phyloP scores from a whole-genome alignment of 768 basidiomycete genomes.

The Tylopilus plumbeoviolaceoides region DNA sequence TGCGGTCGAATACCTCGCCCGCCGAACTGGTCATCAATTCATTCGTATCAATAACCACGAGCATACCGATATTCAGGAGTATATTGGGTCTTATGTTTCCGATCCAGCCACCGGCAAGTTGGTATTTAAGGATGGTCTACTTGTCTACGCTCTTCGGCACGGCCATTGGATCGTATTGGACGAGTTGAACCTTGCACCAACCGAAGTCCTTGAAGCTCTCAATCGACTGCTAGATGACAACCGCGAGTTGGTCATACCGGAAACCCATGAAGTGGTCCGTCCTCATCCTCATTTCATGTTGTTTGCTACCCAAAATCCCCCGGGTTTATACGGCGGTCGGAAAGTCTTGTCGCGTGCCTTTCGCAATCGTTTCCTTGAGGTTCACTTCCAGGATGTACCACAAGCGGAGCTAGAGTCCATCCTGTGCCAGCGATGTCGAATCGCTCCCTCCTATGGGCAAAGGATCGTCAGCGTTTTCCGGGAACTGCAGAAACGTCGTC shows the following conservation, averaged over 20 bases:
- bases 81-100: slow-evolving; percentile 93
- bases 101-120: slow-evolving; percentile 91
- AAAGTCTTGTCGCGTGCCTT: slow-evolving; percentile 95
- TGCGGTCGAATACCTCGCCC: slow-evolving; percentile 92
- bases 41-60: slow-evolving; percentile 99
- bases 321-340: slow-evolving; percentile 91
- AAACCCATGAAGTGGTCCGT: slow-evolving; percentile 90
- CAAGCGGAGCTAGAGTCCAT: slow-evolving; percentile 91
- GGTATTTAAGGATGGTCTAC: slow-evolving; percentile 89
- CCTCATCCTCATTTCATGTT: slow-evolving; percentile 97
- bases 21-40: slow-evolving; percentile 89
- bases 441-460: slow-evolving; percentile 91
- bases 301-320: slow-evolving; percentile 97
- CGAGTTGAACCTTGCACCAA: slow-evolving; percentile 95
- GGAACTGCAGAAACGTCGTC: slow-evolving; percentile 89
- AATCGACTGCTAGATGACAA: slow-evolving; percentile 97
- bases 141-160: slow-evolving; percentile 84
- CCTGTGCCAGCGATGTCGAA: slow-evolving; percentile 85
- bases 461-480: slow-evolving; percentile 89
- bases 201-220: slow-evolving; percentile 95
- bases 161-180: slow-evolving; percentile 99
- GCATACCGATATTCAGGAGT: slow-evolving; percentile 99
- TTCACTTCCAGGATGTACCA: slow-evolving; percentile 96
- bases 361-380: slow-evolving; percentile 94
- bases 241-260: slow-evolving; percentile 90